A percentile compares a stretch with the other conserved stretches of the same genome.
phyloP scores from a whole-genome alignment of 2,329 filamentous ascomycete species.

The Colletotrichum trifolii region DNA sequence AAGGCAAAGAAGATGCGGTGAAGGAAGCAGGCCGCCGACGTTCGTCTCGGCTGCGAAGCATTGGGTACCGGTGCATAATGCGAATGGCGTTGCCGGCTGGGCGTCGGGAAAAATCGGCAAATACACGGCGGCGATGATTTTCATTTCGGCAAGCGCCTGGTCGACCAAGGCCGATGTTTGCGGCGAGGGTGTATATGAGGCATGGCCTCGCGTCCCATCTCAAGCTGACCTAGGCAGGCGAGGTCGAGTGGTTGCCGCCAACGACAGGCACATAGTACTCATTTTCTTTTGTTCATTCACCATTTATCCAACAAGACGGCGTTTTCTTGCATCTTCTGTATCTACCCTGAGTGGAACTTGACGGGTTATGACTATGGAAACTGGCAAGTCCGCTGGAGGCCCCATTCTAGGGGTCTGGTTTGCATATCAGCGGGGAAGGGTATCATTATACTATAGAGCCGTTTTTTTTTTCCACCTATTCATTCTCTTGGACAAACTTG shows the following conservation, averaged over 20 bases:
- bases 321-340: conserved; percentile 34
- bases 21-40: conserved; percentile 1
- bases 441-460: conserved; percentile 18
- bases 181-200: conserved; percentile 3
- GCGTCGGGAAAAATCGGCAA: conserved; percentile 23
- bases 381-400: conserved; percentile 2
- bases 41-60: neutral
- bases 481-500: neutral
- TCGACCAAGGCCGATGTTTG: neutral
- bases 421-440: conserved; percentile 21
- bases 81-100: conserved; percentile 24
- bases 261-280: too few species aligned
- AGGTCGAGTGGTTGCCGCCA: too few species aligned
- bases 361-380: conserved; percentile 32
- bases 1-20: conserved; percentile 31
- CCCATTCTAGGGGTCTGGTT: conserved; percentile 6
- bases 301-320: neutral
- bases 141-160: conserved; percentile 1
- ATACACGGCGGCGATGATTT: conserved; percentile 28
- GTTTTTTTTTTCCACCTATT: neutral
- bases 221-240: too few species aligned
- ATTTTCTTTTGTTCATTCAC: conserved; percentile 5
- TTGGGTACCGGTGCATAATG: conserved; percentile 7
- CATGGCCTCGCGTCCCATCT: too few species aligned
- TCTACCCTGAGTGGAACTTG: conserved; percentile 30